phyloP scores from a whole-genome alignment of 345 rosid genomes.

The Turnera subulata region DNA sequence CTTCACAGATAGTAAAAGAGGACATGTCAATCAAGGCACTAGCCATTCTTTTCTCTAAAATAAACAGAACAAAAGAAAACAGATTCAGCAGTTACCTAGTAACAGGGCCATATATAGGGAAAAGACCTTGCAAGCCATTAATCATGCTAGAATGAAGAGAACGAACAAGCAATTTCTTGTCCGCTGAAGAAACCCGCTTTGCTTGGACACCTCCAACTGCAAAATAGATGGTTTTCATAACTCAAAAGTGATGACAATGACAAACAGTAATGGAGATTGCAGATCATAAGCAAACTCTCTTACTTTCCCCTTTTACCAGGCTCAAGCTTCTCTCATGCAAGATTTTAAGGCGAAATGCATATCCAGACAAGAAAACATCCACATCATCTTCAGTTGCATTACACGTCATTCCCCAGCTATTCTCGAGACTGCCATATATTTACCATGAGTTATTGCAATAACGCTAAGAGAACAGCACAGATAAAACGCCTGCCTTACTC shows the following conservation, averaged over 20 bases:
- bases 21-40: background rate
- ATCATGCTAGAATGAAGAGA: conserved; percentile 96
- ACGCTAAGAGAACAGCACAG: background rate
- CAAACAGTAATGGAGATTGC: conserved; percentile 1
- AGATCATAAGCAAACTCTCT: conserved; percentile 30
- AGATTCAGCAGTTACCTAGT: conserved; percentile 46
- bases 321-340: conserved; percentile 85
- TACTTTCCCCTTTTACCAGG: conserved; percentile 72
- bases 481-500: conserved; percentile 18
- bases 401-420: conserved; percentile 60
- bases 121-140: conserved; percentile 68
- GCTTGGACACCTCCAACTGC: conserved; percentile 49
- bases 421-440: conserved; percentile 59
- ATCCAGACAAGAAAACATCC: conserved; percentile 70
- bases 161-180: conserved; percentile 60
- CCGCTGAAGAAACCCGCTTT: conserved; percentile 55
- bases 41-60: background rate
- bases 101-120: conserved; percentile 65
- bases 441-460: conserved; percentile 8
- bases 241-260: conserved; percentile 4
- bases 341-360: conserved; percentile 75
- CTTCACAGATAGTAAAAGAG: conserved; percentile 31
- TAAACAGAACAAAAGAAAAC: conserved; percentile 7
- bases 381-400: conserved; percentile 71
- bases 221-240: conserved; percentile 17